Percentiles rank a stretch among this genome's conserved stretches.
Conservation (phyloP, 2,329 filamentous ascomycete genomes). For the Claviceps paspali region DNA sequence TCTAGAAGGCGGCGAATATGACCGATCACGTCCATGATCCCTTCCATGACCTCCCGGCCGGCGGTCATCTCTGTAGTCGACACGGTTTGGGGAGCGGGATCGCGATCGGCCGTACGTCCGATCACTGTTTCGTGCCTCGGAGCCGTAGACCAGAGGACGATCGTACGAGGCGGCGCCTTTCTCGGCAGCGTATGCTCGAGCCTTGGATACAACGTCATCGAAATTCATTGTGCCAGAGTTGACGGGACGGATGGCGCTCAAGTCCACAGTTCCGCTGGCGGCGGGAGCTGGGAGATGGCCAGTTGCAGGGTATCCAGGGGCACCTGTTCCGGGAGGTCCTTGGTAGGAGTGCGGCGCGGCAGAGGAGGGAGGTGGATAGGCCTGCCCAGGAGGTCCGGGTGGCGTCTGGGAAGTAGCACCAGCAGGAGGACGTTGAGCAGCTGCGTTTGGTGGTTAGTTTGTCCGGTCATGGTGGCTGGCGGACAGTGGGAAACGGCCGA, state of each 20-base stretch:
- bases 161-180: conserved; percentile 56
- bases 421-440: conserved; percentile 28
- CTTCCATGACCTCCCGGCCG: conserved; percentile 42
- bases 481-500: not conserved
- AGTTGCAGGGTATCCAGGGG: conserved; percentile 21
- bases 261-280: conserved; percentile 60
- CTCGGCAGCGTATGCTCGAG: conserved; percentile 66
- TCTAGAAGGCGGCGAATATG: conserved; percentile 50
- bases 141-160: conserved; percentile 31
- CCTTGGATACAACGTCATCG: conserved; percentile 71
- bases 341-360: conserved; percentile 21
- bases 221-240: conserved; percentile 73
- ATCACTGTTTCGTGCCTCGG: conserved; percentile 19
- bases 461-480: not conserved
- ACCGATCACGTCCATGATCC: conserved; percentile 48
- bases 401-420: conserved; percentile 28
- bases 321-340: conserved; percentile 20
- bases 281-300: conserved; percentile 51
- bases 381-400: conserved; percentile 20
- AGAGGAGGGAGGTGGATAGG: conserved; percentile 24
- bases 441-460: conserved; percentile 12
- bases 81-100: conserved; percentile 61
- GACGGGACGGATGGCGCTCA: conserved; percentile 65
- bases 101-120: conserved; percentile 49
- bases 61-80: conserved; percentile 65